Conservation (phyloP, 2,329 filamentous ascomycete species). For the Botrytis sinoallii region DNA sequence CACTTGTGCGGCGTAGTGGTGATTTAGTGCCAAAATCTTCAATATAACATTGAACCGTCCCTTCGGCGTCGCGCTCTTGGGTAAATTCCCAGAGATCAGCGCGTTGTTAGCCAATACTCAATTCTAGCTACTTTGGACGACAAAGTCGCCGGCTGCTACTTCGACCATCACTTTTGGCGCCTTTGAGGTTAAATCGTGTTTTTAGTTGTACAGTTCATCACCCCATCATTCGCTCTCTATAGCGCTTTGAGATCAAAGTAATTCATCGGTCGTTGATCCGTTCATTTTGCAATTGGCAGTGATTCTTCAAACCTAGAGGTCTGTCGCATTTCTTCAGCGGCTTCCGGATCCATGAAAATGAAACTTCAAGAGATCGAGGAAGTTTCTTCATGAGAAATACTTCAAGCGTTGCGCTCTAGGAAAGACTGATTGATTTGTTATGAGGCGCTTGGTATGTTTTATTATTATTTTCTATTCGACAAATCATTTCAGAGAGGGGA, state of each 20-base stretch:
- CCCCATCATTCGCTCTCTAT: background rate
- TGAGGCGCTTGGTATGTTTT: background rate
- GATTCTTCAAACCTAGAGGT: background rate
- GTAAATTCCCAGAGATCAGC: background rate
- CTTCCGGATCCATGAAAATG: conserved; percentile 4
- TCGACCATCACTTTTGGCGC: background rate
- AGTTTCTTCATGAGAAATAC: background rate
- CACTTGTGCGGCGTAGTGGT: background rate
- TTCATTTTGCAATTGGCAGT: background rate
- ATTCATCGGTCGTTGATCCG: background rate
- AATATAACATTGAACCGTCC: background rate
- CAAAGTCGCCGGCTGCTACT: background rate
- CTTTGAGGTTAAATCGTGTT: background rate
- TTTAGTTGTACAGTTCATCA: background rate
- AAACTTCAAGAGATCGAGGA: background rate
- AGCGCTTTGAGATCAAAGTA: background rate
- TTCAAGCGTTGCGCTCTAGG: background rate
- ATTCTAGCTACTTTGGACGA: background rate
- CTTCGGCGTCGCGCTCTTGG: conserved; percentile 8
- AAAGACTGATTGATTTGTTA: background rate
- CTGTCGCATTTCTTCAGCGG: conserved; percentile 2
- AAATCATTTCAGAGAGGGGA: conserved; percentile 2
- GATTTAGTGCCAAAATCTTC: background rate
- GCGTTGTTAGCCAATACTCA: background rate
- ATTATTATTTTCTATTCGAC: background rate